Base-by-base conservation (phyloP, 805 yeast species). In the Pichia nanzhaoensis region DNA sequence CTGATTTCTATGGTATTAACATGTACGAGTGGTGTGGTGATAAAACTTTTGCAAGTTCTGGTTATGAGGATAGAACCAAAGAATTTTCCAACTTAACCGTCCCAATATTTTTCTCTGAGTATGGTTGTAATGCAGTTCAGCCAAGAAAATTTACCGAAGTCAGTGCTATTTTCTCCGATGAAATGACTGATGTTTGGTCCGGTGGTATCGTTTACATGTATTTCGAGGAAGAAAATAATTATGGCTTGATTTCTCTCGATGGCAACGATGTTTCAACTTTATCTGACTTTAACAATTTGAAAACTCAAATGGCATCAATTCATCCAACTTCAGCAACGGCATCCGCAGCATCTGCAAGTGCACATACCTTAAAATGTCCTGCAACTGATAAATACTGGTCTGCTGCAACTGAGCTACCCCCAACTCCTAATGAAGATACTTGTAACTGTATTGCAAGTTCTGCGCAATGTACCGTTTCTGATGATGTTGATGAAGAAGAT, bases 191-290 rank as follows among this genome's bases (percentile, higher is more conserved):
- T 57, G 90, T 87, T 42, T 88, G 95, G 93, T 85, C 95, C 35
- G 96, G 96, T 61, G 96, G 96, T 66, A 84, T 87, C 56, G 91
- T 85, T 44, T 87, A 88, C 74, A 85, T 85, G 93, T 87, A 85
- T 69, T 84, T 82, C 63, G 79, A 88, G 70, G 96, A 87, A 67
- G 80, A 66, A 39, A 88, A 88, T 67, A 64, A 84, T 54, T 87
- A 86, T 61, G 96, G 96, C 50, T 73, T 87, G 50, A 95, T 87
- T 21, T 58, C 80, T 28, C 67, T 83, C 40, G 58, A 56, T 21
- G 73, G 67, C 57, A 56, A 53, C 41, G 30, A 51, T 16, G 88
- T 84, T 44, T 65, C 71, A 20, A 84, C 90, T 6, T 60, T 82
- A 55, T 67, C 58, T 5, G 93, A 84, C 67, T 84, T 69, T 71